Evolutionary conservation across 176 grass and related monocot species (phyloP).

Genomic region (Musa acuminata): DNA sequence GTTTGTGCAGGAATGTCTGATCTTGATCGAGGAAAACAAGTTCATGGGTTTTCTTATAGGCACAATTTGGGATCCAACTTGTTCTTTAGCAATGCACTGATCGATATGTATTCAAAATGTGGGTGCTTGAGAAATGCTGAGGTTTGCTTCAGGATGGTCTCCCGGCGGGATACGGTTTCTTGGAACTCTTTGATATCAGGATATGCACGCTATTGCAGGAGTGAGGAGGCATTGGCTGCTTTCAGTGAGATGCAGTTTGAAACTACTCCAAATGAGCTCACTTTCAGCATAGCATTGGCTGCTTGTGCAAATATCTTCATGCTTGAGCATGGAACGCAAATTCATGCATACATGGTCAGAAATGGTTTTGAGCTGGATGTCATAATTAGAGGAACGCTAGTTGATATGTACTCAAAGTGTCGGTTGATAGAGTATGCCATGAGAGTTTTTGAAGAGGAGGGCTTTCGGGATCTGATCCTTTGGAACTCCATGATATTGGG

Average conservation of each 20-base stretch:
- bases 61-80: constrained; percentile 26
- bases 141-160: constrained; percentile 37
- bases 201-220: constrained; percentile 54
- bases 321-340: constrained; percentile 68
- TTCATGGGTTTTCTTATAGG: constrained; percentile 50
- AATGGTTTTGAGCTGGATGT: constrained; percentile 59
- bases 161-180: constrained; percentile 45
- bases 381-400: constrained; percentile 56
- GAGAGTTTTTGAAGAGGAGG: constrained; percentile 46
- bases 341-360: constrained; percentile 78
- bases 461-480: constrained; percentile 47
- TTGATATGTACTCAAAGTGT: constrained; percentile 97
- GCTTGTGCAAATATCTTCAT: constrained; percentile 88
- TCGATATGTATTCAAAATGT: constrained; percentile 80
- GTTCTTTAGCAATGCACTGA: constrained; percentile 47
- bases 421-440: constrained; percentile 61
- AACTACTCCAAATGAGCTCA: constrained; percentile 46
- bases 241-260: constrained; percentile 55
- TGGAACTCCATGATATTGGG: constrained; percentile 83
- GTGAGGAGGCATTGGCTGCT: constrained; percentile 61
- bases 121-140: constrained; percentile 63
- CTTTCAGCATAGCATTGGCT: constrained; percentile 62
- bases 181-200: constrained; percentile 90
- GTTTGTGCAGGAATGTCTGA: constrained; percentile 53
- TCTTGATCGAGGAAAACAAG: constrained; percentile 53